Base-by-base conservation (phyloP, 2,329 filamentous ascomycete genomes). In the Beauveria sp. region DNA sequence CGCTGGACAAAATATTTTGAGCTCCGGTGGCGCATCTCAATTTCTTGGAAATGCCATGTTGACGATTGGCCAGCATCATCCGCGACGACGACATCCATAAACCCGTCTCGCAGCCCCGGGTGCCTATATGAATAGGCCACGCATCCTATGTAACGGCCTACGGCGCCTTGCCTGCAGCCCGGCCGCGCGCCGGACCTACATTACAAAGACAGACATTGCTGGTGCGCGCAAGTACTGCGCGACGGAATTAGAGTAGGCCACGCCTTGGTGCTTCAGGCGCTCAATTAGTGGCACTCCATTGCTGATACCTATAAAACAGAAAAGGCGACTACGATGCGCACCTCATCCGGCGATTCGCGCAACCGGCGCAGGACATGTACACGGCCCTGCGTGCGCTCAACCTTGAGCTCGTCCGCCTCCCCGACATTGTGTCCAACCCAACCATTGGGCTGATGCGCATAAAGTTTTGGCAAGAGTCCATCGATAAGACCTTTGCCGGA, bases 301-400 rank as follows among this genome's bases (percentile, higher is more conserved):
- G 22, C 50, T 57, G 14, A 62, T 5, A 5, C 2, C 3, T 9
- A 8, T 20, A 2, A 5, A 34, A 46, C 67, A 96, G 92, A 72
- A 88, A 88, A 72, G 91, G 91, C 74, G 94, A 99, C 74, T 88
- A 92, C 60, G 90, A 96, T 64, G 92, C 94, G 18, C 91, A 91
- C 71, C 83, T 94, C 41, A 85, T 97, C 63, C 87, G 90, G 65
- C 88, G 90, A 63, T 96, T 97, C 75, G 84, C 91, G 1, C 79
- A 79, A 3, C 81, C 87, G 34, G 82, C 88, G 14, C 87, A 86
- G 69, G 87, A 96, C 74, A 88, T 91, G 66, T 97, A 97, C 76
- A 84, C 96, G 67, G 91, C 92, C 62, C 85, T 99, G 62, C 90
- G 93, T 64, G 89, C 92, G 55, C 86, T 99, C 73, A 99, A 99